Conservation (phyloP, 805 yeast genomes). For the Ogataea ramenticola region DNA sequence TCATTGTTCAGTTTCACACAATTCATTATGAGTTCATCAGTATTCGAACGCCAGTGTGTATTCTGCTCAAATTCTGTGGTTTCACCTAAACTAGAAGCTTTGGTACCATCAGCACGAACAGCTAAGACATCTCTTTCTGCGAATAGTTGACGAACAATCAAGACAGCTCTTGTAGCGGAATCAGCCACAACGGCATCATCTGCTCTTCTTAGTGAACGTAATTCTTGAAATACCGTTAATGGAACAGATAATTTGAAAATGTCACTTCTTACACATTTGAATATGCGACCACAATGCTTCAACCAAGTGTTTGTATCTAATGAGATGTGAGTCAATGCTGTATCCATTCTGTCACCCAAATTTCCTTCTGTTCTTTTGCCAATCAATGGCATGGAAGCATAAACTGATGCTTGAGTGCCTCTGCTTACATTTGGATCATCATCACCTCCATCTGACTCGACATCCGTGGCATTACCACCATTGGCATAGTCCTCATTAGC, state of each 20-base stretch:
- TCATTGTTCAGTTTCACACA: slow-evolving; percentile 32
- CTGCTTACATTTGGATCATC: not conserved
- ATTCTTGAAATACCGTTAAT: slow-evolving; percentile 69
- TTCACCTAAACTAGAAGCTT: slow-evolving; percentile 62
- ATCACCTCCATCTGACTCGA: slow-evolving; percentile 29
- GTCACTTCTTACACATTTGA: slow-evolving; percentile 55
- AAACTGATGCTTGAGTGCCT: not conserved
- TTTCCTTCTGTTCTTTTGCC: slow-evolving; percentile 29
- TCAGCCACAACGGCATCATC: slow-evolving; percentile 69
- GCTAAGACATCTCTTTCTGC: slow-evolving; percentile 49
- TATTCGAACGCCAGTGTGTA: slow-evolving; percentile 63
- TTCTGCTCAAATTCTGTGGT: slow-evolving; percentile 69
- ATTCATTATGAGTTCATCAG: slow-evolving; percentile 61
- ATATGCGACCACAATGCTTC: slow-evolving; percentile 71
- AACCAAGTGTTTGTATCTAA: slow-evolving; percentile 78
- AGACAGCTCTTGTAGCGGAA: slow-evolving; percentile 75
- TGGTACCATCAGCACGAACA: slow-evolving; percentile 60
- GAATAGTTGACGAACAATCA: slow-evolving; percentile 61
- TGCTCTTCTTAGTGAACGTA: slow-evolving; percentile 62
- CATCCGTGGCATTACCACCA: slow-evolving; percentile 12
- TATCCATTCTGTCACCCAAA: slow-evolving; percentile 52
- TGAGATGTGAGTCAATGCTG: slow-evolving; percentile 48
- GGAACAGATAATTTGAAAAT: slow-evolving; percentile 61
- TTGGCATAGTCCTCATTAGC: not conserved
- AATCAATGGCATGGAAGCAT: not conserved